These are phyloP conservation scores for Castanea sativa DNA, from an alignment of 306 rosid genomes.

Conservation along the genomic window DNA sequence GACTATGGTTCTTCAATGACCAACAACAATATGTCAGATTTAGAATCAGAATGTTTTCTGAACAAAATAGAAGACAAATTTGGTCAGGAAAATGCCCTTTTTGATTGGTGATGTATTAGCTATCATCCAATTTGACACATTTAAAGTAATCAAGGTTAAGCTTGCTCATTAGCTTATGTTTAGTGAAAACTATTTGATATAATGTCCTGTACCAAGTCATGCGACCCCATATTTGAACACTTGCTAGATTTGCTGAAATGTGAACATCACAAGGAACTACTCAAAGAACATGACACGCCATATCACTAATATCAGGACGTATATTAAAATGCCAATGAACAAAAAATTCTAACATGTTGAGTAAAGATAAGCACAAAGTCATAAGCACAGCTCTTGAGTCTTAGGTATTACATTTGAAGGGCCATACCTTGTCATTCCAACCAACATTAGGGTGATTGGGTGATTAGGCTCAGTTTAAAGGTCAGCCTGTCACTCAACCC, in stretches of 20 bases:
- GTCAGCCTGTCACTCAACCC: no score
- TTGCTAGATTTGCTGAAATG: conserved; percentile 37
- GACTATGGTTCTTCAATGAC: no score
- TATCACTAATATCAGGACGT: neutral
- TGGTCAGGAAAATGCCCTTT: neutral
- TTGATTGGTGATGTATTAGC: neutral
- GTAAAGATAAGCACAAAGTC: neutral
- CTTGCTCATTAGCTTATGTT: neutral
- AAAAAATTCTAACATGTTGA: neutral
- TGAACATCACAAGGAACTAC: conserved; percentile 3
- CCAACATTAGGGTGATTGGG: conserved; percentile 51
- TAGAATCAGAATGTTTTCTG: neutral
- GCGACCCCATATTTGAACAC: conserved; percentile 83
- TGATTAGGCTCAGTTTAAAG: no score
- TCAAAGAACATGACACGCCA: neutral
- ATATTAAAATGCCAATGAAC: neutral
- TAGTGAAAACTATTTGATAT: no score
- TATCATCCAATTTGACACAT: no score
- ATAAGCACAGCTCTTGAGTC: neutral
- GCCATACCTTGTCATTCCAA: conserved; percentile 73
- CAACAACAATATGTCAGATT: no score
- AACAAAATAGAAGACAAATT: neutral
- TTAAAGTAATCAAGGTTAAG: neutral
- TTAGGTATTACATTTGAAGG: conserved; percentile 2
- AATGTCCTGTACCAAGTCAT: conserved; percentile 69